These are phyloP conservation scores for Phytophthora brassicae DNA, from an alignment of 352 stramenopile genomes.

Conservation along the genomic window DNA sequence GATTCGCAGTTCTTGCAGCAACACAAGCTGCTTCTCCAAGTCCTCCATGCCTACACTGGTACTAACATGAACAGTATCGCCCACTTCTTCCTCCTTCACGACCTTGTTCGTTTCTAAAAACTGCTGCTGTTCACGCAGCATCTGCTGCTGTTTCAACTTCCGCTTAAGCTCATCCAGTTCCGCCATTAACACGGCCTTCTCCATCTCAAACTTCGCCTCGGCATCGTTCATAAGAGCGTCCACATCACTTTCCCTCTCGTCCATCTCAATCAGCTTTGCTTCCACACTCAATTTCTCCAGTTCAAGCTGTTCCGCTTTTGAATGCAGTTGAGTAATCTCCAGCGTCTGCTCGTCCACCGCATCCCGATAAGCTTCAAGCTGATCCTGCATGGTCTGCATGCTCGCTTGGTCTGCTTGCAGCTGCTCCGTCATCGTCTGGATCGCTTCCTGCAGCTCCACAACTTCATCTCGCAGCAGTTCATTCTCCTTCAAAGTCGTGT, in stretches of 20 bases:
- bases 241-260: conserved; percentile 63
- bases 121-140: conserved; percentile 41
- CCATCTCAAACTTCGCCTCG: conserved; percentile 54
- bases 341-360: conserved; percentile 67
- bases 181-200: conserved; percentile 45
- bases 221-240: conserved; percentile 49
- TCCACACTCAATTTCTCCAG: conserved; percentile 56
- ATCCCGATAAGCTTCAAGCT: conserved; percentile 52
- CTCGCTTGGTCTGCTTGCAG: conserved; percentile 48
- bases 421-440: conserved; percentile 41
- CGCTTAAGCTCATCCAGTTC: conserved; percentile 47
- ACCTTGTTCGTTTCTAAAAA: conserved; percentile 17
- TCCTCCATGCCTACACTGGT: conserved; percentile 31
- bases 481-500: conserved; percentile 65
- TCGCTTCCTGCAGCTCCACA: conserved; percentile 34
- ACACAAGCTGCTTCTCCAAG: conserved; percentile 57
- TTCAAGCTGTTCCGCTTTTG: conserved; percentile 53
- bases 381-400: conserved; percentile 48
- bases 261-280: conserved; percentile 74
- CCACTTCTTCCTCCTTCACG: conserved; percentile 6
- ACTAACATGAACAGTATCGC: conserved; percentile 6
- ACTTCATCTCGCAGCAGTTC: conserved; percentile 54
- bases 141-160: conserved; percentile 41
- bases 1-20: conserved; percentile 70
- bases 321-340: conserved; percentile 64